Evolutionary conservation across 2,329 filamentous ascomycete species (phyloP), one percentile per base, ranked within the genome.

Genomic region (Waltergamsia citrina): DNA sequence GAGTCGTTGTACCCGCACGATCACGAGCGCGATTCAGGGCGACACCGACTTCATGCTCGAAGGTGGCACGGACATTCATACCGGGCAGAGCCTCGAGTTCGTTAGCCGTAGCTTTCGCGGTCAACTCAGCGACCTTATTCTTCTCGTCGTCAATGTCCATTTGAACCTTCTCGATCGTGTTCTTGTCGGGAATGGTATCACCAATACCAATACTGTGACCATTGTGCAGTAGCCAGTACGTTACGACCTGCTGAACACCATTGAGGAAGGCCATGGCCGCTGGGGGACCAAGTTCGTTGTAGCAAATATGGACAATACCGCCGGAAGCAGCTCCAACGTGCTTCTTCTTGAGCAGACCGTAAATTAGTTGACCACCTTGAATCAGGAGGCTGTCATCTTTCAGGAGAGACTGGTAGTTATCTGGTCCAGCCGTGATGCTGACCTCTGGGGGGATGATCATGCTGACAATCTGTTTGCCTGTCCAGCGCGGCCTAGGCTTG

Each of bases 191-290:
- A 50, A 98, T 90, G 2, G 92, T 96, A 56, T 98, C 92, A 64
- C 92, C 93, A 48, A 98, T 94, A 63, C 92, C 92, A 44, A 98
- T 95, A 60, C 87, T 95, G 70, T 94, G 92, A 33, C 92, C 92
- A 48, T 94, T 83, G 59, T 98, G 90, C 25, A 96, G 65, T 27
- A 98, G 76, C 92, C 92, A 98, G 62, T 96, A 94, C 53, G 90
- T 93, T 47, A 96, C 84, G 36, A 96, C 86, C 34, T 86, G 81
- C 61, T 98, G 93, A 37, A 85, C 82, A 44, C 88, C 88, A 53
- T 95, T 95, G 63, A 99, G 85, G 67, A 98, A 98, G 41, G 78
- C 80, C 67, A 98, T 90, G 15, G 92, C 85, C 31, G 81, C 82
- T 18, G 84, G 77, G 22, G 82, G 74, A 9, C 92, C 88, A 42